Percentiles rank a stretch among this genome's conserved stretches.
Evolutionary conservation across 352 stramenopile species (phyloP).

Genomic region (Phytophthora litchii): DNA sequence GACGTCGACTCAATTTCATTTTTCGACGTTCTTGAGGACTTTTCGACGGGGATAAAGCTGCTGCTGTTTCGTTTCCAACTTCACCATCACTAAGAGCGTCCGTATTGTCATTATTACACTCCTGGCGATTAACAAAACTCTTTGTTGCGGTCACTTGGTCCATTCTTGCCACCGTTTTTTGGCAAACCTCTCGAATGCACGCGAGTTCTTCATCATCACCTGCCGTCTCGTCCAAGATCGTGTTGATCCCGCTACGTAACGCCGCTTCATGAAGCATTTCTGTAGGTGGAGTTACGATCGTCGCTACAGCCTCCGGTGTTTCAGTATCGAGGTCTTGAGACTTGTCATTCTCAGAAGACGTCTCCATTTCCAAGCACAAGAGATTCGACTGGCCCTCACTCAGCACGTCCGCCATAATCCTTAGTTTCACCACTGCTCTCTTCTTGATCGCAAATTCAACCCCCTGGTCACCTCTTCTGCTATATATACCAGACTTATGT

Average conservation of each 20-base stretch:
- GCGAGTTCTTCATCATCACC: constrained; percentile 50
- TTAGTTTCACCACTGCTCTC: background rate
- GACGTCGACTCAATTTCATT: constrained; percentile 37
- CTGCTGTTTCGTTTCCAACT: constrained; percentile 1
- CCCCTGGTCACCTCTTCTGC: background rate
- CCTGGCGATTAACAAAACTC: constrained; percentile 11
- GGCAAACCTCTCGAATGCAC: constrained; percentile 73
- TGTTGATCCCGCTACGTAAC: constrained; percentile 51
- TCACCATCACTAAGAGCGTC: constrained; percentile 6
- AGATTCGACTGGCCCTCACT: constrained; percentile 20
- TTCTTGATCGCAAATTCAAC: constrained; percentile 18
- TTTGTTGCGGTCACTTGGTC: constrained; percentile 18
- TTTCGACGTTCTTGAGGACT: constrained; percentile 65
- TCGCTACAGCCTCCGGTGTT: background rate
- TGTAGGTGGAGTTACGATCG: constrained; percentile 1
- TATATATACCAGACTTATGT: constrained; percentile 35
- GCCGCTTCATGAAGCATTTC: constrained; percentile 35
- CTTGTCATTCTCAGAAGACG: constrained; percentile 4
- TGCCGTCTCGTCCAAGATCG: constrained; percentile 59
- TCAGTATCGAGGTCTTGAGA: background rate
- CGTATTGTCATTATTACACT: background rate
- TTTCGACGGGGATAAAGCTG: constrained; percentile 38
- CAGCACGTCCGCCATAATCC: constrained; percentile 16
- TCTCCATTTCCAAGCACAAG: constrained; percentile 32
- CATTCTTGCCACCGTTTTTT: constrained; percentile 47